These are phyloP conservation scores for Tylopilus sp. DNA, from an alignment of 768 basidiomycete species.

Conservation along the genomic window DNA sequence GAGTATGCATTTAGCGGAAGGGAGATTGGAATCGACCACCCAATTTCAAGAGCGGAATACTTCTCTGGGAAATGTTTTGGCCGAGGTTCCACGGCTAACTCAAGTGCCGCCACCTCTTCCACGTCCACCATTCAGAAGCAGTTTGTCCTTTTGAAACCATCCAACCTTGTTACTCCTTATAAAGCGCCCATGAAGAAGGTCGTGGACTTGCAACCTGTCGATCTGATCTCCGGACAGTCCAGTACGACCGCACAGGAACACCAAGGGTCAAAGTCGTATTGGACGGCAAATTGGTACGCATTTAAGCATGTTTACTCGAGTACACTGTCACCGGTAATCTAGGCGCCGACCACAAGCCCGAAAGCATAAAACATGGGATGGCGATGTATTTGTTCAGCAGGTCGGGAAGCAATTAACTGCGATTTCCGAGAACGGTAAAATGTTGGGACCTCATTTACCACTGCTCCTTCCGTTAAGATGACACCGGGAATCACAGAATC, in stretches of 20 bases:
- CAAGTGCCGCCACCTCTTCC: constrained; percentile 15
- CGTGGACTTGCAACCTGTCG: constrained; percentile 41
- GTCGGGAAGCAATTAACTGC: constrained; percentile 51
- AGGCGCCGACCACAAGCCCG: constrained; percentile 72
- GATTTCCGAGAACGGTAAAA: constrained; percentile 66
- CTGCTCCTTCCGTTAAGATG: constrained; percentile 5
- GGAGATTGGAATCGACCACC: constrained; percentile 63
- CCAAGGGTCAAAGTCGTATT: constrained; percentile 37
- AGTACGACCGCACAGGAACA: constrained; percentile 4
- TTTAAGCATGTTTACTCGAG: constrained; percentile 1
- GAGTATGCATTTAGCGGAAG: constrained; percentile 46
- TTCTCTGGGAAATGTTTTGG: constrained; percentile 67
- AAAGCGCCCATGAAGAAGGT: constrained; percentile 27
- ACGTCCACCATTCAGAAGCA: constrained; percentile 32
- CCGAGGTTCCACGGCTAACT: constrained; percentile 21
- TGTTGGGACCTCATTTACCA: constrained; percentile 38
- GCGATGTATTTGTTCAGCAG: constrained; percentile 61
- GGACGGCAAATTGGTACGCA: constrained; percentile 69
- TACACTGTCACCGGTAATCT: constrained; percentile 2
- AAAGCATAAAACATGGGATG: constrained; percentile 89
- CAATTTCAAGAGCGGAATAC: constrained; percentile 52
- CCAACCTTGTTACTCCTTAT: constrained; percentile 20
- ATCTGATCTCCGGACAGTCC: constrained; percentile 27
- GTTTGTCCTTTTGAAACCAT: constrained; percentile 30
- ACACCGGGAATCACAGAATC: constrained; percentile 39